Percentiles rank a stretch among this genome's conserved stretches.
phyloP scores from a whole-genome alignment of 2,329 filamentous ascomycete genomes.

The Xylariaceae sp. region DNA sequence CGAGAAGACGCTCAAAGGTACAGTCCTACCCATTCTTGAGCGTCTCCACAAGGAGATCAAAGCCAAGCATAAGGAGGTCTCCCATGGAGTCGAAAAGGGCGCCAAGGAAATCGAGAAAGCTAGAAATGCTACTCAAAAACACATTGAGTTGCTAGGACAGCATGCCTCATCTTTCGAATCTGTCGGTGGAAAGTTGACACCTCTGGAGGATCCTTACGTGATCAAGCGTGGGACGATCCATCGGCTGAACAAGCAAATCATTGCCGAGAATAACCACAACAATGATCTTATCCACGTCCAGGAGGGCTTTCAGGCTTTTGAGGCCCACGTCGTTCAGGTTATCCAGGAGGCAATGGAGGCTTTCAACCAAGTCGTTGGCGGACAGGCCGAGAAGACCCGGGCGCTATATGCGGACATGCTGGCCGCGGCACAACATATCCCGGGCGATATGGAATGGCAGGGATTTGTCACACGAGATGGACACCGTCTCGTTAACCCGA shows the following conservation, averaged over 20 bases:
- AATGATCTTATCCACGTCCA: conserved; percentile 91
- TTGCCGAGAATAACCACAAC: conserved; percentile 93
- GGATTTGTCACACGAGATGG: conserved; percentile 70
- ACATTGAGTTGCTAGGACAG: conserved; percentile 88
- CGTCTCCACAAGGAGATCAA: conserved; percentile 95
- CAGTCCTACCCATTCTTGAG: conserved; percentile 81
- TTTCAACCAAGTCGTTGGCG: conserved; percentile 74
- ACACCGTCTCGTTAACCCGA: conserved; percentile 70
- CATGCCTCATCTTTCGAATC: conserved; percentile 77
- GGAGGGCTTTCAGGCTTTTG: conserved; percentile 80
- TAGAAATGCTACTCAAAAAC: conserved; percentile 80
- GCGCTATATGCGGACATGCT: conserved; percentile 81
- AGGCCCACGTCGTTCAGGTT: conserved; percentile 75
- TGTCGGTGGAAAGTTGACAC: conserved; percentile 62
- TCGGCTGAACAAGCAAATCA: conserved; percentile 81
- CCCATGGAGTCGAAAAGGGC: conserved; percentile 71
- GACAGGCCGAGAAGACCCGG: conserved; percentile 75
- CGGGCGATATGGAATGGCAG: conserved; percentile 85
- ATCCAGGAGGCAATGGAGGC: conserved; percentile 77
- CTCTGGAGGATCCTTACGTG: conserved; percentile 81
- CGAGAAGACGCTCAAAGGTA: conserved; percentile 80
- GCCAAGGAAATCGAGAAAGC: conserved; percentile 91
- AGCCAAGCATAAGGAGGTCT: conserved; percentile 87
- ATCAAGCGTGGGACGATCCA: conserved; percentile 75
- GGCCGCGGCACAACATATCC: conserved; percentile 67